These are phyloP conservation scores for Ganoderma lingzhi DNA, from an alignment of 1,284 basidiomycete genomes.

Conservation along the genomic window DNA sequence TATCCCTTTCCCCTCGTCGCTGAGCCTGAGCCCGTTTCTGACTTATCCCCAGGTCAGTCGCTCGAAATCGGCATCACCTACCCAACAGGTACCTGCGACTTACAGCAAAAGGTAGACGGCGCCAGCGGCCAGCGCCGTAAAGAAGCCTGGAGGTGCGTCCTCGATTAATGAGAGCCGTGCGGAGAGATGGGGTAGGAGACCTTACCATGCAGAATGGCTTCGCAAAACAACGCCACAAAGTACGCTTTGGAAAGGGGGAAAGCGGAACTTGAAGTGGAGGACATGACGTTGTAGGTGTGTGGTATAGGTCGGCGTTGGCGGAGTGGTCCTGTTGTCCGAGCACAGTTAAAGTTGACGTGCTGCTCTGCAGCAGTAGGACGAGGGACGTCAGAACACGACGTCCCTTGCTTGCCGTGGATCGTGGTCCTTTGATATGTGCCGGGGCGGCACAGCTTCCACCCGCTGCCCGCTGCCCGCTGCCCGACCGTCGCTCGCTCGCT, in stretches of 20 bases:
- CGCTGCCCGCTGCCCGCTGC: too few species aligned
- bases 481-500: too few species aligned
- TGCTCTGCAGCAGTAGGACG: neutral
- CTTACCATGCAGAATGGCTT: conserved; percentile 19
- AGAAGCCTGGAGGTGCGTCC: conserved; percentile 5
- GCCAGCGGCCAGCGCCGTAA: conserved; percentile 10
- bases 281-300: neutral
- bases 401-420: neutral
- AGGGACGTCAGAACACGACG: neutral
- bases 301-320: neutral
- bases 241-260: conserved; percentile 12
- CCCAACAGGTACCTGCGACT: neutral
- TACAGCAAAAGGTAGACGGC: conserved; percentile 19
- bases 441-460: neutral
- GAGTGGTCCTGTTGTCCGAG: neutral
- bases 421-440: neutral
- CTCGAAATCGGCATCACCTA: neutral
- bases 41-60: neutral
- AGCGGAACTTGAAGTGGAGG: neutral
- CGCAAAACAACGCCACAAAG: conserved; percentile 16
- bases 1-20: neutral
- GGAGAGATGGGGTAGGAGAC: neutral
- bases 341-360: neutral
- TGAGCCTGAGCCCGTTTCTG: neutral
- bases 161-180: too few species aligned